These are phyloP conservation scores for Aphanomyces stellatus DNA, from an alignment of 352 stramenopile species.

Conservation along the genomic window DNA sequence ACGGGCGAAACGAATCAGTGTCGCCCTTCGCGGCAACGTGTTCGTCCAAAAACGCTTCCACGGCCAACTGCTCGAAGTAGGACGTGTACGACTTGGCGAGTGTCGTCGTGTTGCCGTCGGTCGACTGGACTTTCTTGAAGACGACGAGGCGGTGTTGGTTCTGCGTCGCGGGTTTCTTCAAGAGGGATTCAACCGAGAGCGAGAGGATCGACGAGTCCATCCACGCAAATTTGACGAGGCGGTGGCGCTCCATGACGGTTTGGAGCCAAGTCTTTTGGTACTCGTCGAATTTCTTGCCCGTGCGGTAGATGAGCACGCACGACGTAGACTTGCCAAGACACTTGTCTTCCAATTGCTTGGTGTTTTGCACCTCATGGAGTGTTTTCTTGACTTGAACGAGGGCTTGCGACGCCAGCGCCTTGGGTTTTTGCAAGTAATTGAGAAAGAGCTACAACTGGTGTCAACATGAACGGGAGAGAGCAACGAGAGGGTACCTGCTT, in stretches of 20 bases:
- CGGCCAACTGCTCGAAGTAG: conserved; percentile 47
- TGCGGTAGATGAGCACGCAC: conserved; percentile 58
- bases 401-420: conserved; percentile 51
- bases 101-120: conserved; percentile 26
- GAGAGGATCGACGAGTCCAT: conserved; percentile 52
- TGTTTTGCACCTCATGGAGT: conserved; percentile 50
- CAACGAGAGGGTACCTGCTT: conserved; percentile 37
- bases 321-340: conserved; percentile 43
- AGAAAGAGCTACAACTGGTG: conserved; percentile 38
- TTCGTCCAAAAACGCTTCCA: conserved; percentile 49
- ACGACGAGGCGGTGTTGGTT: conserved; percentile 54
- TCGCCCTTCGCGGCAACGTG: conserved; percentile 7
- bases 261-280: conserved; percentile 72
- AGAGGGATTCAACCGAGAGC: conserved; percentile 56
- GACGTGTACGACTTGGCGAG: conserved; percentile 52
- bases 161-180: conserved; percentile 30
- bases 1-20: conserved; percentile 30
- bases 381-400: conserved; percentile 44
- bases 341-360: conserved; percentile 49
- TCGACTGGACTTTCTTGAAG: conserved; percentile 45
- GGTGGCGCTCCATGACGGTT: conserved; percentile 43
- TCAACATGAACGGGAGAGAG: neutral
- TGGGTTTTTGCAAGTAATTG: conserved; percentile 48
- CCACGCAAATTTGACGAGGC: conserved; percentile 59
- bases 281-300: conserved; percentile 33